phyloP scores from a whole-genome alignment of 192 early-diverging fungal genomes.

The Coemansia aciculifera region DNA sequence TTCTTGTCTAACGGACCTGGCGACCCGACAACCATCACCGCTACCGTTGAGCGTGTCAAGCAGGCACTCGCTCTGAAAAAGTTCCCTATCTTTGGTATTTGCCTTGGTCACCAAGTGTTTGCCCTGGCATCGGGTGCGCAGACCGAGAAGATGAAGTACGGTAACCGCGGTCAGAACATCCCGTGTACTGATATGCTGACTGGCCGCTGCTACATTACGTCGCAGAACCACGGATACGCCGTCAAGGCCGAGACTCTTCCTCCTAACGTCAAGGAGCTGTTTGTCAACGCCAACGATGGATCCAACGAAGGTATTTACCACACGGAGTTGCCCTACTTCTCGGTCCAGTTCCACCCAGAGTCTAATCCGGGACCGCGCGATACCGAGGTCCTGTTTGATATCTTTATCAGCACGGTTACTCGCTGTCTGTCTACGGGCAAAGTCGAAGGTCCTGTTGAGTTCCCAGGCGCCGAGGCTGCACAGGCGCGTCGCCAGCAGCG shows the following conservation, averaged over 20 bases:
- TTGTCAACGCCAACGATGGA: conserved; percentile 98
- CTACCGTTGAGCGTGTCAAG: conserved; percentile 75
- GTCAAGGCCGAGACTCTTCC: conserved; percentile 83
- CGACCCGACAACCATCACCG: conserved; percentile 82
- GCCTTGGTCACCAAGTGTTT: conserved; percentile 97
- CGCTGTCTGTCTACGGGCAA: conserved; percentile 68
- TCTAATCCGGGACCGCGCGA: conserved; percentile 94
- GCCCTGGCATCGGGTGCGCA: conserved; percentile 90
- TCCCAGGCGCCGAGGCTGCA: conserved; percentile 61
- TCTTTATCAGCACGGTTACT: conserved; percentile 79
- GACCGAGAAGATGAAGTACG: conserved; percentile 97
- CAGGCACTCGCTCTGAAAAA: conserved; percentile 65
- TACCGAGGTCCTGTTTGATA: conserved; percentile 96
- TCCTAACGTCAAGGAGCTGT: conserved; percentile 70
- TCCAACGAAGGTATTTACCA: conserved; percentile 99
- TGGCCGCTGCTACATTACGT: conserved; percentile 97
- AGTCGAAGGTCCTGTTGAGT: conserved; percentile 69
- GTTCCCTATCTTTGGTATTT: conserved; percentile 98
- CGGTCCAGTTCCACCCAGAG: conserved; percentile 99
- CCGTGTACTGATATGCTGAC: conserved; percentile 96
- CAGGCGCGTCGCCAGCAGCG: conserved; percentile 34
- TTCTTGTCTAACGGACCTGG: conserved; percentile 96
- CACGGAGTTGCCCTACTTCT: conserved; percentile 87
- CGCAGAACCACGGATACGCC: conserved; percentile 98
- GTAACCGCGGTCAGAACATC: conserved; percentile 99